Evolutionary conservation across 352 stramenopile genomes (phyloP), one percentile per base, ranked within the genome.

Genomic region (Phytophthora megakarya): DNA sequence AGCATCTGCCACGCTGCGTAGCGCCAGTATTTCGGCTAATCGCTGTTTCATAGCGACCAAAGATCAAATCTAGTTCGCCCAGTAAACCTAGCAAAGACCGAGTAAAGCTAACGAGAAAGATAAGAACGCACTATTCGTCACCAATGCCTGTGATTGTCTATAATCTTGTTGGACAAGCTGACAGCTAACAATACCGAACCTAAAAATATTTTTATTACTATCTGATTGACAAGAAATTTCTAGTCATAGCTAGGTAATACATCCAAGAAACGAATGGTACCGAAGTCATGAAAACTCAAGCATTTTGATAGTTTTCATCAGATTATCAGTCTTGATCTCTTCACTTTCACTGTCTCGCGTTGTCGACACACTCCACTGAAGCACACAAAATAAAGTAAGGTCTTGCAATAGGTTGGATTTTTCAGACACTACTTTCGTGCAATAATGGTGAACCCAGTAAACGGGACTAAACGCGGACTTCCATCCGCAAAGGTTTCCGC

Each of bases 21-120:
- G 70, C 18, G 76, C 68, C 21, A 90, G 60, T 35, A 90, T 76
- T 65, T 76, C 69, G 21, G 61, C 53, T 42, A 88, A 60, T 18
- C 78, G 76, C 40, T 87, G 75, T n/a, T 74, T 80, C 75, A 80
- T 88, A 22, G 22, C 19, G 25, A 28, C 45, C 1, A 4, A 19
- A 21, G 15, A 30, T 48, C 40, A 13, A 48, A 42, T 55, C 13
- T 35, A 11, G n/a, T n/a, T n/a, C n/a, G n/a, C n/a, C n/a, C n/a
- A n/a, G n/a, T n/a, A n/a, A n/a, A n/a, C n/a, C n/a, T n/a, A 25
- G 22, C 19, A 61, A 42, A 30, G n/a, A 49, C 40, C 18, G 21
- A n/a, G 30, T 18, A 43, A 52, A 12, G 28, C 26, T 60, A 60
- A 50, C n/a, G n/a, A n/a, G n/a, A n/a, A n/a, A 51, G 28, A 4